Conservation (phyloP, 225 moss, liverwort and hornwort species). For the Physcomitrium patens region DNA sequence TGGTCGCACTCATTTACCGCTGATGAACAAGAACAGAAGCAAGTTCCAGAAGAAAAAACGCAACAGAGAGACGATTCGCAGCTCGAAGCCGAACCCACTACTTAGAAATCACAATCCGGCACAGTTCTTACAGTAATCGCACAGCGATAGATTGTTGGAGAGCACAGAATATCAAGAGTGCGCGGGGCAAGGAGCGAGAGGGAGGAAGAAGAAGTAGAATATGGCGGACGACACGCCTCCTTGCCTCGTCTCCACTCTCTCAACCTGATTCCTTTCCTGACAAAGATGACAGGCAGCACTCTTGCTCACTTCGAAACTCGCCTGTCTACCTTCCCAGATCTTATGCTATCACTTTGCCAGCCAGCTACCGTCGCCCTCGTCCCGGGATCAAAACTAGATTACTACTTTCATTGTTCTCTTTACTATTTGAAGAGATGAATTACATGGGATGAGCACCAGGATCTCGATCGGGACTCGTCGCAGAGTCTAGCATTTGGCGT, state of each 20-base stretch:
- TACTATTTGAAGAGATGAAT: background rate
- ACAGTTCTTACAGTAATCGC: background rate
- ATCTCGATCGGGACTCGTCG: background rate
- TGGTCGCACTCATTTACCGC: background rate
- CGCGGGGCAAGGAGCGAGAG: background rate
- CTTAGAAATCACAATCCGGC: conserved; percentile 25
- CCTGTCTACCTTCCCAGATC: background rate
- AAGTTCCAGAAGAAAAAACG: background rate
- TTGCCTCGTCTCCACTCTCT: conserved; percentile 1
- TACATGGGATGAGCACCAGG: background rate
- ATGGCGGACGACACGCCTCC: background rate
- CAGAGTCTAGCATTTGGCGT: too few relatives aligned
- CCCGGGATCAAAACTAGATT: too few relatives aligned
- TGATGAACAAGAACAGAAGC: background rate
- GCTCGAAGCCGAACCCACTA: background rate
- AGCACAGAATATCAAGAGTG: background rate
- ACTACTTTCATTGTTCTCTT: background rate
- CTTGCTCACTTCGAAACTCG: background rate
- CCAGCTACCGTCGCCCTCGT: too few relatives aligned
- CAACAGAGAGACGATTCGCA: background rate
- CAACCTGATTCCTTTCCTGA: background rate
- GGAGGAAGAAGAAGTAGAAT: background rate
- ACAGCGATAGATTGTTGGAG: background rate
- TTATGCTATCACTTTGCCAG: too few relatives aligned
- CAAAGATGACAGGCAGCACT: background rate